Percentiles rank a stretch among this genome's conserved stretches.
phyloP scores from a whole-genome alignment of 441 rosid genomes.

The Aquilaria agallochum region DNA sequence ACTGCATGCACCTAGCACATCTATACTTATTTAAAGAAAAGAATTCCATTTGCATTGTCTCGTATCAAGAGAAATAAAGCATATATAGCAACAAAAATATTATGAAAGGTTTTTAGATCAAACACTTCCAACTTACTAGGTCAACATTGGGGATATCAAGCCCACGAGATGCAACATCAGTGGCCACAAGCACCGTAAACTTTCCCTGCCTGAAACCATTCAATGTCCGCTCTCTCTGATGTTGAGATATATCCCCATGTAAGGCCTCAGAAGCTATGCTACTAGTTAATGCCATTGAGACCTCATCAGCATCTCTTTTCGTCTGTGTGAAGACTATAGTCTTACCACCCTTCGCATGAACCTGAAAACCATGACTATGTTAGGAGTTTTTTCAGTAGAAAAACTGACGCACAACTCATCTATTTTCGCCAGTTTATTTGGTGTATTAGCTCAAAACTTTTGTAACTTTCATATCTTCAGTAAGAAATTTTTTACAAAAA shows the following conservation, averaged over 20 bases:
- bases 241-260: constrained; percentile 98
- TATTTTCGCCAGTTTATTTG: no score
- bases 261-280: constrained; percentile 93
- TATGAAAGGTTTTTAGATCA: neutral
- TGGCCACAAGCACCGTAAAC: constrained; percentile 96
- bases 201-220: constrained; percentile 93
- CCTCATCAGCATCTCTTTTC: constrained; percentile 97
- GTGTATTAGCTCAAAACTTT: no score
- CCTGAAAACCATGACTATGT: constrained; percentile 37
- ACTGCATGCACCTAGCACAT: no score
- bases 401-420: no score
- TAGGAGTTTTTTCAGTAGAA: no score
- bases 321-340: constrained; percentile 95
- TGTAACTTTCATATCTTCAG: no score
- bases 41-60: no score
- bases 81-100: neutral
- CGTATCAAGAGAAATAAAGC: neutral
- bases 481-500: no score
- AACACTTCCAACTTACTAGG: constrained; percentile 45
- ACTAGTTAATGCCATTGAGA: constrained; percentile 69
- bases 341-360: constrained; percentile 96
- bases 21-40: no score
- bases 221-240: constrained; percentile 97
- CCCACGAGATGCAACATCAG: constrained; percentile 98
- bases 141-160: constrained; percentile 98